Conservation (phyloP, 106 monocot species). For the Agapanthus africanus region DNA sequence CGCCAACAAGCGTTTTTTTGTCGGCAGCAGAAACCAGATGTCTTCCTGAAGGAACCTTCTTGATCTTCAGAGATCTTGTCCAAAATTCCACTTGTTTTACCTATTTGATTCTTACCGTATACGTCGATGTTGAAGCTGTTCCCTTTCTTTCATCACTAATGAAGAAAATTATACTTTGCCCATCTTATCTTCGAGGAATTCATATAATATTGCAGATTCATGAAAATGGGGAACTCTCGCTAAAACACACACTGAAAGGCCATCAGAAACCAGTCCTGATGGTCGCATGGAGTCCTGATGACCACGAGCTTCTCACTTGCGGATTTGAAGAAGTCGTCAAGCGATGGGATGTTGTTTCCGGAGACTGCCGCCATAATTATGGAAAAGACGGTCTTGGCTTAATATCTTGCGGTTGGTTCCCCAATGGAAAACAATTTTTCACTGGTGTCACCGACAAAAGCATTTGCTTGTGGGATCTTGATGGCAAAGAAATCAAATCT, state of each 20-base stretch:
- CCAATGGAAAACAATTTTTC: slow-evolving; percentile 53
- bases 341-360: slow-evolving; percentile 64
- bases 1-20: too few species aligned
- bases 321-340: slow-evolving; percentile 69
- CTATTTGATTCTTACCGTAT: background rate
- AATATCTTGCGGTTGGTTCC: slow-evolving; percentile 82
- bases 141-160: background rate
- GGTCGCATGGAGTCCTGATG: slow-evolving; percentile 84
- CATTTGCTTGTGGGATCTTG: slow-evolving; percentile 61
- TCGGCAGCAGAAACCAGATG: too few species aligned
- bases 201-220: slow-evolving; percentile 66
- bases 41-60: too few species aligned
- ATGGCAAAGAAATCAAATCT: slow-evolving; percentile 57
- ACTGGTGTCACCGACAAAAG: slow-evolving; percentile 48
- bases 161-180: background rate
- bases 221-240: slow-evolving; percentile 49
- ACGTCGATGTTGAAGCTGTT: background rate
- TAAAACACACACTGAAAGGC: slow-evolving; percentile 67
- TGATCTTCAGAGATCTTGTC: too few species aligned
- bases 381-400: slow-evolving; percentile 45
- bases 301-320: slow-evolving; percentile 72
- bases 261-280: slow-evolving; percentile 71
- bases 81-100: too few species aligned
- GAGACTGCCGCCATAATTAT: slow-evolving; percentile 53
- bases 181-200: slow-evolving; percentile 78